Evolutionary conservation across 2,329 filamentous ascomycete species (phyloP).

Genomic region (Talaromyces islandicus): DNA sequence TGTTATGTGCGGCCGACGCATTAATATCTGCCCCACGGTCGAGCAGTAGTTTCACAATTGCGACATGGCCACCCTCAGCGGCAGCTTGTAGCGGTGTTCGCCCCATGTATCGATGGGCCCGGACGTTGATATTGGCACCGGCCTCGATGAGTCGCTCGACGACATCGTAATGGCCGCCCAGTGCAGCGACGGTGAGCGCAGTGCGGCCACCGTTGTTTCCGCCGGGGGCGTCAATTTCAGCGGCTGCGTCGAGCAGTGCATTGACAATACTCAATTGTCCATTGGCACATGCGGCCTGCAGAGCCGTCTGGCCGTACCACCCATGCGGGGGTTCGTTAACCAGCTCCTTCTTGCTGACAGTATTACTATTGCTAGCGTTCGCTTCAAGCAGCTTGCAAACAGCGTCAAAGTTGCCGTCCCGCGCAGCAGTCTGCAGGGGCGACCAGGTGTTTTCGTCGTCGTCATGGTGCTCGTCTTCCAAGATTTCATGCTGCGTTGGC

Average conservation of each 20-base stretch:
- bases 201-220: constrained; percentile 14
- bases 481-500: constrained; percentile 4
- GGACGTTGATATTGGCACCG: constrained; percentile 16
- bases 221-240: constrained; percentile 11
- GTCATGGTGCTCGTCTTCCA: background rate
- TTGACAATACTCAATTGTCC: constrained; percentile 32
- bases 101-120: constrained; percentile 5
- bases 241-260: constrained; percentile 23
- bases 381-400: constrained; percentile 13
- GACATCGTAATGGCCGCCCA: constrained; percentile 12
- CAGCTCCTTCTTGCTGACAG: constrained; percentile 8
- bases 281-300: constrained; percentile 24
- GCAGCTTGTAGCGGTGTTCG: constrained; percentile 15
- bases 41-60: constrained; percentile 16
- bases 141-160: constrained; percentile 15
- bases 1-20: constrained; percentile 5
- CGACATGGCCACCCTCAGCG: constrained; percentile 12
- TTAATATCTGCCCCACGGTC: constrained; percentile 16
- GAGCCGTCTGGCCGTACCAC: constrained; percentile 11
- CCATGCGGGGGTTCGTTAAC: constrained; percentile 13
- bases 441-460: constrained; percentile 12
- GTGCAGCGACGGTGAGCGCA: constrained; percentile 14
- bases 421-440: constrained; percentile 15
- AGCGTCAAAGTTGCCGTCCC: constrained; percentile 13
- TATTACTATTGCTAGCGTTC: background rate